Conservation (phyloP, 164 flowering plant species). For the Chloranthus sessilifolius region DNA sequence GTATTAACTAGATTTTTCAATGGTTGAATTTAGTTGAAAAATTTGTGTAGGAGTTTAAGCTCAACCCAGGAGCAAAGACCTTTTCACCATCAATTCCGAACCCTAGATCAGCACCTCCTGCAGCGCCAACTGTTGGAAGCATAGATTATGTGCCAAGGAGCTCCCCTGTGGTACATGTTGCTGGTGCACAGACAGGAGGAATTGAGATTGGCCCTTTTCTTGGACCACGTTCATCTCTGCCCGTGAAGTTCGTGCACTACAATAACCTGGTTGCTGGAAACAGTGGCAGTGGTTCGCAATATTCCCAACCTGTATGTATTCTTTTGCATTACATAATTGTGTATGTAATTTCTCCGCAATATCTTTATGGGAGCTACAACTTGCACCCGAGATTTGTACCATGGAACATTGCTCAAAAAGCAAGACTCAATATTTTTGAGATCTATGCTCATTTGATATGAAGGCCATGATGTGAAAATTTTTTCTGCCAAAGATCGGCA, state of each 20-base stretch:
- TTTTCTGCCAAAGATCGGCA: no score
- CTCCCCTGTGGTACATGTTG: constrained; percentile 34
- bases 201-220: constrained; percentile 34
- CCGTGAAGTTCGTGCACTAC: constrained; percentile 46
- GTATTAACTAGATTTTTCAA: neutral
- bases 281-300: constrained; percentile 42
- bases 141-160: constrained; percentile 38
- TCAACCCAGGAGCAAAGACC: constrained; percentile 75
- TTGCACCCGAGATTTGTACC: no score
- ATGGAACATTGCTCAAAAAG: no score
- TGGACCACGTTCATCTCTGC: constrained; percentile 40
- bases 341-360: no score
- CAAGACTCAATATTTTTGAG: no score
- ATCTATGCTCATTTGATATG: no score
- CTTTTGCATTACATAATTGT: neutral
- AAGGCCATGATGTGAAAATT: no score
- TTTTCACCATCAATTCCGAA: constrained; percentile 55
- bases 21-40: neutral
- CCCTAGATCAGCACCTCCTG: constrained; percentile 32
- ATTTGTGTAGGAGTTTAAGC: constrained; percentile 61
- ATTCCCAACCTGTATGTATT: constrained; percentile 56
- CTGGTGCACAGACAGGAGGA: constrained; percentile 49
- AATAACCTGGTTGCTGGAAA: constrained; percentile 38
- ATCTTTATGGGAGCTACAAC: no score
- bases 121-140: constrained; percentile 26